phyloP scores from a whole-genome alignment of 371 early-diverging fungal species.

The Smittium culicis region DNA sequence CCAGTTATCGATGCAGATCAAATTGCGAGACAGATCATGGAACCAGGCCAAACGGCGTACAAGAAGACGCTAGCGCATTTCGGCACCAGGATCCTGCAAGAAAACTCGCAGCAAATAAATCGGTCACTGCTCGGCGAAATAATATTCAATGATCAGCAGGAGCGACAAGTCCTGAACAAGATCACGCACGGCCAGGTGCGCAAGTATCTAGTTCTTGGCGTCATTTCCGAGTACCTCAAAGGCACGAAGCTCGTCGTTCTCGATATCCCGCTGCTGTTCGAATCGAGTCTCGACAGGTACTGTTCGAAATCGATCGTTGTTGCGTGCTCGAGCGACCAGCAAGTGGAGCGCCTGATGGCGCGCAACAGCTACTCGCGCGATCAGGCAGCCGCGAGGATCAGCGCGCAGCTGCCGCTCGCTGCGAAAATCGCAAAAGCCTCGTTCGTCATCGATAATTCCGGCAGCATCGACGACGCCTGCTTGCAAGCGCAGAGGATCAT shows the following conservation, averaged over 20 bases:
- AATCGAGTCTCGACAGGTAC: constrained; percentile 57
- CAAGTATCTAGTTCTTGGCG: too few relatives aligned
- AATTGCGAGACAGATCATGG: too few relatives aligned
- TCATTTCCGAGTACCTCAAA: constrained; percentile 53
- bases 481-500: constrained; percentile 35
- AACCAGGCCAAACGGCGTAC: too few relatives aligned
- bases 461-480: constrained; percentile 42
- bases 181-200: too few relatives aligned
- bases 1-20: too few relatives aligned
- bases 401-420: constrained; percentile 65
- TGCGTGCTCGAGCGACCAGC: constrained; percentile 52
- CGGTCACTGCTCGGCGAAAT: too few relatives aligned
- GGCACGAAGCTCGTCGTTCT: constrained; percentile 60
- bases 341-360: constrained; percentile 53
- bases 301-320: constrained; percentile 64
- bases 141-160: too few relatives aligned
- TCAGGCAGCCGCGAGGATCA: constrained; percentile 58
- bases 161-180: too few relatives aligned
- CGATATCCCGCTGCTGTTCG: constrained; percentile 84
- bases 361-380: constrained; percentile 50
- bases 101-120: too few relatives aligned
- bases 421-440: constrained; percentile 64
- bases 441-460: constrained; percentile 71
- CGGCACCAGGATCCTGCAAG: too few relatives aligned
- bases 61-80: too few relatives aligned